Percentiles rank a stretch among this genome's conserved stretches.
Conservation (phyloP, 179 eudicot species). For the Heliamphora pulchella region DNA sequence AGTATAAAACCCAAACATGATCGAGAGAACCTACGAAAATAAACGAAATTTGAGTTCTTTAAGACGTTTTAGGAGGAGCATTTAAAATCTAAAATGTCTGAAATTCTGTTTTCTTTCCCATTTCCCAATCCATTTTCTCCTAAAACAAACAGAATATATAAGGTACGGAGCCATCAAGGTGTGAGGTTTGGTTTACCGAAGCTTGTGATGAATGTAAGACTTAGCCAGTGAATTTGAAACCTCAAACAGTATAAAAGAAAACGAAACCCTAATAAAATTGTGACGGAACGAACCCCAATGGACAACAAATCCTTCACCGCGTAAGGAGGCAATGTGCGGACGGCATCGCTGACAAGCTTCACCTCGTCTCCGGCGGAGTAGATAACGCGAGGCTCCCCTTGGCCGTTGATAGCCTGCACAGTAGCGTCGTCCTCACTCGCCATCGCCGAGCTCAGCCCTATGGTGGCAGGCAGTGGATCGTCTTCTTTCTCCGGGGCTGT, state of each 20-base stretch:
- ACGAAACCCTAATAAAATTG: not conserved
- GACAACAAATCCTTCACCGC: conserved; percentile 52
- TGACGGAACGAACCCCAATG: conserved; percentile 31
- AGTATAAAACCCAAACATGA: not conserved
- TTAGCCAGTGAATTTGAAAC: not conserved
- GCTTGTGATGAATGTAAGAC: not conserved
- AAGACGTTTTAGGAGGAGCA: not conserved
- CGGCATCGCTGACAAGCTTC: conserved; percentile 39
- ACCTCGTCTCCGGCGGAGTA: conserved; percentile 28
- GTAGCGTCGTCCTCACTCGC: conserved; percentile 15
- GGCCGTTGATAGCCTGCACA: conserved; percentile 11
- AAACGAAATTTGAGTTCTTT: not conserved
- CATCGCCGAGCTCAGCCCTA: conserved; percentile 17
- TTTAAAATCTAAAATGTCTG: not conserved
- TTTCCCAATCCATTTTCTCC: too few relatives aligned
- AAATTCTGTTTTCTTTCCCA: not conserved
- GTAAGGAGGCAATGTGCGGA: conserved; percentile 36
- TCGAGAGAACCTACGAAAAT: not conserved
- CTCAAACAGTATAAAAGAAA: not conserved
- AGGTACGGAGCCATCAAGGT: not conserved
- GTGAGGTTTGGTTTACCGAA: not conserved
- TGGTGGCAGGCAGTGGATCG: not conserved
- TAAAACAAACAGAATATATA: not conserved
- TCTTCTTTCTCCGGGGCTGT: not conserved
- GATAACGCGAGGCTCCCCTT: conserved; percentile 13